phyloP scores from a whole-genome alignment of 306 rosid species.

The Lagenaria siceraria region DNA sequence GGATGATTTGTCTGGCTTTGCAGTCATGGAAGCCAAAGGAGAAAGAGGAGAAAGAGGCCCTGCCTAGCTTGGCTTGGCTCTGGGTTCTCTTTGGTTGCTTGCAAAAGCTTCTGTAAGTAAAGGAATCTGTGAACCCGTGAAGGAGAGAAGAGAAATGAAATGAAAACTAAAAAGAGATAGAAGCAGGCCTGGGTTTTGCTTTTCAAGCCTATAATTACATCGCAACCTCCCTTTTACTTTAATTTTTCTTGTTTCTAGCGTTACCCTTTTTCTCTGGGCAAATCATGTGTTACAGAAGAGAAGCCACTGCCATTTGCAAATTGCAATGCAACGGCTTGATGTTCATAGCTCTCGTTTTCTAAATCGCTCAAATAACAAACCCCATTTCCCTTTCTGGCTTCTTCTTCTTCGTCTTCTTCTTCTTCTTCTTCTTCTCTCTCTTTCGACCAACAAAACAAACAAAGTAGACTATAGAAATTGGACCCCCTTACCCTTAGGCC shows the following conservation, averaged over 20 bases:
- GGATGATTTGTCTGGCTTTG: constrained; percentile 37
- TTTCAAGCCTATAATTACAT: constrained; percentile 25
- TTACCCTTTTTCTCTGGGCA: constrained; percentile 39
- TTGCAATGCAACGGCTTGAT: constrained; percentile 27
- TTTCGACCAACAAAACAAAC: background rate
- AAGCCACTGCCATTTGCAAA: background rate
- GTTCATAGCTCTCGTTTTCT: constrained; percentile 20
- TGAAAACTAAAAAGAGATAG: background rate
- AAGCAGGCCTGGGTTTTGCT: constrained; percentile 11
- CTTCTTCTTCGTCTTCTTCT: background rate
- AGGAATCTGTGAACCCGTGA: constrained; percentile 11
- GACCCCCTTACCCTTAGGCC: background rate
- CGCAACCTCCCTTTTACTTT: constrained; percentile 27
- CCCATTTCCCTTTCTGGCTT: background rate
- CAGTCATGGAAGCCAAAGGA: constrained; percentile 16
- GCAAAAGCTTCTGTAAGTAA: constrained; percentile 6
- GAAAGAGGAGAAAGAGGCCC: constrained; percentile 12
- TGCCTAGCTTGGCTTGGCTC: constrained; percentile 6
- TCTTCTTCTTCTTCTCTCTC: background rate
- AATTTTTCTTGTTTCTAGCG: constrained; percentile 18
- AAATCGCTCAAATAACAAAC: constrained; percentile 19
- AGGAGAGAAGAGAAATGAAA: constrained; percentile 5
- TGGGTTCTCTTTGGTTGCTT: constrained; percentile 14
- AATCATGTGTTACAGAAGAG: constrained; percentile 43
- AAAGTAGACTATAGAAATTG: background rate